Evolutionary conservation across 352 stramenopile species (phyloP).

Genomic region (Halophytophthora batemanensis): DNA sequence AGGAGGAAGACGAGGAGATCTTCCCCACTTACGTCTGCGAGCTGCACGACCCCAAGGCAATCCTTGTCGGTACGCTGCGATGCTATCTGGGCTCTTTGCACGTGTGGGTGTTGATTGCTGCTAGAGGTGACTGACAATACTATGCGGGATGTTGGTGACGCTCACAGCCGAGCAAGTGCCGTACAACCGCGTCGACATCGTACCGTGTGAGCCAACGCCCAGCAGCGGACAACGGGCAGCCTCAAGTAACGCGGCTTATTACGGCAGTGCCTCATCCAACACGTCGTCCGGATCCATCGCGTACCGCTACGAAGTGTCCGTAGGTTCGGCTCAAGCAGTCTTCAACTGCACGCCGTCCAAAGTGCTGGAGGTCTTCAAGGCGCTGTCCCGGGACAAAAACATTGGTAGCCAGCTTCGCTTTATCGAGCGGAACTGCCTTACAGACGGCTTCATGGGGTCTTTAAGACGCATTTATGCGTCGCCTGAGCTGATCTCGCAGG

Average conservation of each 20-base stretch:
- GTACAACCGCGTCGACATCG: conserved; percentile 58
- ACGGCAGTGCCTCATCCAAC: background rate
- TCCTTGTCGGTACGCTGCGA: conserved; percentile 49
- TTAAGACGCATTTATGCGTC: conserved; percentile 67
- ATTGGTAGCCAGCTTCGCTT: conserved; percentile 55
- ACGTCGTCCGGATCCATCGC: conserved; percentile 17
- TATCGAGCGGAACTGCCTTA: conserved; percentile 70
- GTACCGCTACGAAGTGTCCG: conserved; percentile 71
- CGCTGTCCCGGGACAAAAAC: conserved; percentile 40
- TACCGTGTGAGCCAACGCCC: conserved; percentile 27
- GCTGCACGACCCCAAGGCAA: conserved; percentile 68
- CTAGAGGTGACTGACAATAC: conserved; percentile 7
- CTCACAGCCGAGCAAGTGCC: conserved; percentile 58
- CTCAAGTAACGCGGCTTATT: conserved; percentile 4
- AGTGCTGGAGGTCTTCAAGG: conserved; percentile 58
- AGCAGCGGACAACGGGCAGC: background rate
- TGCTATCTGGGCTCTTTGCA: background rate
- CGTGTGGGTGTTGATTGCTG: background rate
- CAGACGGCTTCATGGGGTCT: conserved; percentile 50
- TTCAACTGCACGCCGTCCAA: conserved; percentile 67
- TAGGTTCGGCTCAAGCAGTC: conserved; percentile 46
- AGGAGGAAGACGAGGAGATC: conserved; percentile 21
- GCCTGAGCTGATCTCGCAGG: conserved; percentile 49
- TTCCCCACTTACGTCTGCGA: conserved; percentile 75
- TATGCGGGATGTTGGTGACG: conserved; percentile 6